A percentile compares a stretch with the other conserved stretches of the same genome.
phyloP scores from a whole-genome alignment of 176 grass and related monocot species.

The Poa annua region DNA sequence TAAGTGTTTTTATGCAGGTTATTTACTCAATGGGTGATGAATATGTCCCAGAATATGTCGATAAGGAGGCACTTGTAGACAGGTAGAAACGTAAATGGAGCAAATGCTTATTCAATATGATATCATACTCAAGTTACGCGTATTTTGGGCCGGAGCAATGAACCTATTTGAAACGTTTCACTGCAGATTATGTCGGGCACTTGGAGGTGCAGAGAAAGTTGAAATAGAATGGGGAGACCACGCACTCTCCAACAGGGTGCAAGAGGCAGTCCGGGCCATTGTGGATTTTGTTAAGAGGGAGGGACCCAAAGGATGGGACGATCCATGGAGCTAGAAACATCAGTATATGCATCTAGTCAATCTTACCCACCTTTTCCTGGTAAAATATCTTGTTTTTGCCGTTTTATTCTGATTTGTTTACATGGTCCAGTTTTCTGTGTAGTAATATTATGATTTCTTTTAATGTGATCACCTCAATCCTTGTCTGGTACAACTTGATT shows the following conservation, averaged over 20 bases:
- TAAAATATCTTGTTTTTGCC: constrained; percentile 36
- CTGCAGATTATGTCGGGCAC: constrained; percentile 68
- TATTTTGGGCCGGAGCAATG: too few relatives aligned
- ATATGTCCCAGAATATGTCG: constrained; percentile 92
- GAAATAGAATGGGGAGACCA: constrained; percentile 94
- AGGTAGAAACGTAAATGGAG: constrained; percentile 52
- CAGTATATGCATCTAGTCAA: constrained; percentile 43
- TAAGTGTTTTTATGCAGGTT: constrained; percentile 58
- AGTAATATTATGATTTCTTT: constrained; percentile 35
- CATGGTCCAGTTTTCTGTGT: constrained; percentile 3
- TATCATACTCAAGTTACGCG: constrained; percentile 35
- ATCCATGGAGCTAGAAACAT: constrained; percentile 84
- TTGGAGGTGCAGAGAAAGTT: constrained; percentile 93
- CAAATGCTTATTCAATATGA: constrained; percentile 9
- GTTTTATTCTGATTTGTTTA: constrained; percentile 33
- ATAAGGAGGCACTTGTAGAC: constrained; percentile 84
- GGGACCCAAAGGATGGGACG: constrained; percentile 97
- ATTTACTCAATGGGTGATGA: constrained; percentile 99
- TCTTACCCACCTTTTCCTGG: neutral
- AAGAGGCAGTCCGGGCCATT: constrained; percentile 91
- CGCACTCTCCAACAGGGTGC: constrained; percentile 83
- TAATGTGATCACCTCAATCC: neutral
- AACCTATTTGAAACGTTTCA: neutral
- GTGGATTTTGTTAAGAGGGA: constrained; percentile 98
- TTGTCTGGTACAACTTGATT: constrained; percentile 17